phyloP scores from a whole-genome alignment of 352 stramenopile genomes.

The Pythium sukuiense region DNA sequence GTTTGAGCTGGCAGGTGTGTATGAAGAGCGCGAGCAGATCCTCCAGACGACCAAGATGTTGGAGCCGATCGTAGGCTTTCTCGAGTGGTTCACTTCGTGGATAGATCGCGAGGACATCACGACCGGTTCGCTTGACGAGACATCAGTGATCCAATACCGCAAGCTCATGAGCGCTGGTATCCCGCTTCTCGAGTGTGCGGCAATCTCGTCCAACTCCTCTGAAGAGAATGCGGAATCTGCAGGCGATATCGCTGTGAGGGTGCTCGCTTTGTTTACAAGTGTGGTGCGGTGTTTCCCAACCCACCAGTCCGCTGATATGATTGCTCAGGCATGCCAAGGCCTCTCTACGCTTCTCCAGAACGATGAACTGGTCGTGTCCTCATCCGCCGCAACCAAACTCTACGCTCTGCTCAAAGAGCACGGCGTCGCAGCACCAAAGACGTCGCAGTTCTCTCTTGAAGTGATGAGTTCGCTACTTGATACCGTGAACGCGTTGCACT shows the following conservation, averaged over 20 bases:
- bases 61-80: slow-evolving; percentile 17
- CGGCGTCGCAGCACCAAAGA: slow-evolving; percentile 38
- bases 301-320: slow-evolving; percentile 16
- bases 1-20: slow-evolving; percentile 40
- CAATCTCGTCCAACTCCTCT: slow-evolving; percentile 7
- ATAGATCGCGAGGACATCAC: neutral
- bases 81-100: slow-evolving; percentile 19
- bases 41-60: slow-evolving; percentile 35
- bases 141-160: slow-evolving; percentile 10
- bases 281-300: slow-evolving; percentile 4
- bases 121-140: neutral
- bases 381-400: slow-evolving; percentile 25
- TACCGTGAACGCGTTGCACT: slow-evolving; percentile 19
- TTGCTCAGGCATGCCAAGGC: slow-evolving; percentile 16
- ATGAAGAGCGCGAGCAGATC: slow-evolving; percentile 45
- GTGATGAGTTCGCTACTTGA: slow-evolving; percentile 58
- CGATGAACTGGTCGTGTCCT: slow-evolving; percentile 16
- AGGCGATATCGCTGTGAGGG: neutral
- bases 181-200: slow-evolving; percentile 49
- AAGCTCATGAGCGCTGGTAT: slow-evolving; percentile 39
- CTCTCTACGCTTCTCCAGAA: slow-evolving; percentile 37
- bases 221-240: neutral
- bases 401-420: slow-evolving; percentile 33
- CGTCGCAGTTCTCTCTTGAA: slow-evolving; percentile 49
- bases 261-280: slow-evolving; percentile 7